Evolutionary conservation across 306 rosid species (phyloP).

Genomic region (Dalbergia oliveri): DNA sequence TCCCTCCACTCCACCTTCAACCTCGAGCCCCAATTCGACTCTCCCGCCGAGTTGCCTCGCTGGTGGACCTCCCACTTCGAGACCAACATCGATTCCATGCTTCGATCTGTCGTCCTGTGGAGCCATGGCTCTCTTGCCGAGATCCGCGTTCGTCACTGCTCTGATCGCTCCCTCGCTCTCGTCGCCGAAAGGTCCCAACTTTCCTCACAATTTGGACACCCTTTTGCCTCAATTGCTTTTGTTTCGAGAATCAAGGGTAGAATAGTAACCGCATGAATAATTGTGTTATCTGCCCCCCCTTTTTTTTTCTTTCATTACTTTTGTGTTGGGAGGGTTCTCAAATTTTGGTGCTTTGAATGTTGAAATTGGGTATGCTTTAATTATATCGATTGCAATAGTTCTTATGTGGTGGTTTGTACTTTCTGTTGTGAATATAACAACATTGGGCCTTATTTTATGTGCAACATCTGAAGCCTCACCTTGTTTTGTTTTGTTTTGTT

Average conservation of each 20-base stretch:
- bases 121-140: conserved; percentile 57
- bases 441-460: not conserved
- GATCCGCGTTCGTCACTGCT: conserved; percentile 79
- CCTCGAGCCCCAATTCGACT: conserved; percentile 64
- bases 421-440: not conserved
- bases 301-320: not conserved
- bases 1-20: conserved; percentile 69
- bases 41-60: conserved; percentile 55
- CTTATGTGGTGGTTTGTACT: not conserved
- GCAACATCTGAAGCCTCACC: not conserved
- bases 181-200: conserved; percentile 72
- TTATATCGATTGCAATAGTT: not conserved
- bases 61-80: conserved; percentile 81
- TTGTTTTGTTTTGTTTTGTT: not conserved
- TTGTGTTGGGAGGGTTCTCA: conserved; percentile 30
- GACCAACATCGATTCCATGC: conserved; percentile 76
- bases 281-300: not conserved
- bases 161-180: conserved; percentile 65
- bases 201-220: conserved; percentile 14
- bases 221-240: not conserved
- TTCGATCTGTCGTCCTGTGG: conserved; percentile 71
- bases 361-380: not conserved
- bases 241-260: not conserved
- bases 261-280: not conserved
- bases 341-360: conserved; percentile 15